These are phyloP conservation scores for Ricinus communis DNA, from an alignment of 345 rosid species.

Conservation along the genomic window DNA sequence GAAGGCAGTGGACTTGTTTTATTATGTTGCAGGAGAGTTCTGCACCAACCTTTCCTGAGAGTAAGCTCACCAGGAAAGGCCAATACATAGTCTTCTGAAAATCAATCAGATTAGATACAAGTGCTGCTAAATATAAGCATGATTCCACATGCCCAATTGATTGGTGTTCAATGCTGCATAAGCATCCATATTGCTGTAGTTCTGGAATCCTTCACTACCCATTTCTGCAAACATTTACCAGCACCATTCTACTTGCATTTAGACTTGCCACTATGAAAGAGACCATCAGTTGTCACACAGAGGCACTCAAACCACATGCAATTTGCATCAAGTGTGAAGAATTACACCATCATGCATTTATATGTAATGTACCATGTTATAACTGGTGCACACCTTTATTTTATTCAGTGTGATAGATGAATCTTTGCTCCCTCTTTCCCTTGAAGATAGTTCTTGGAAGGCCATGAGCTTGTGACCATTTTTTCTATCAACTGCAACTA, in stretches of 20 bases:
- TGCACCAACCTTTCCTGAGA: too few species aligned
- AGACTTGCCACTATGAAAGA: background rate
- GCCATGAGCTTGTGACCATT: conserved; percentile 78
- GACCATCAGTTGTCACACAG: conserved; percentile 1
- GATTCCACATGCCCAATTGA: background rate
- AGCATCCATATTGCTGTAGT: background rate
- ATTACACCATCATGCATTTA: background rate
- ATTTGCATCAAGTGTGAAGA: background rate
- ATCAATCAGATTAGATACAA: background rate
- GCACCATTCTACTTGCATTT: background rate
- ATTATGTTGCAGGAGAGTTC: too few species aligned
- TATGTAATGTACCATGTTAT: background rate
- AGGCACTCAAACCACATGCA: background rate
- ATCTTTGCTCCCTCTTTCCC: conserved; percentile 83
- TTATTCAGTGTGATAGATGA: conserved; percentile 48
- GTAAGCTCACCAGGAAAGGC: background rate
- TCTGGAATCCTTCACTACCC: background rate
- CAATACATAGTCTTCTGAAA: background rate
- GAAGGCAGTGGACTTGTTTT: background rate
- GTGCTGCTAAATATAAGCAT: background rate
- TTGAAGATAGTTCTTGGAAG: conserved; percentile 86
- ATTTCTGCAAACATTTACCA: background rate
- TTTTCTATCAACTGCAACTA: conserved; percentile 80
- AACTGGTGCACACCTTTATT: conserved; percentile 56
- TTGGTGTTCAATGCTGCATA: background rate